Conservation (phyloP, 2,329 filamentous ascomycete genomes). For the Pseudopyrenochaeta lycopersici region DNA sequence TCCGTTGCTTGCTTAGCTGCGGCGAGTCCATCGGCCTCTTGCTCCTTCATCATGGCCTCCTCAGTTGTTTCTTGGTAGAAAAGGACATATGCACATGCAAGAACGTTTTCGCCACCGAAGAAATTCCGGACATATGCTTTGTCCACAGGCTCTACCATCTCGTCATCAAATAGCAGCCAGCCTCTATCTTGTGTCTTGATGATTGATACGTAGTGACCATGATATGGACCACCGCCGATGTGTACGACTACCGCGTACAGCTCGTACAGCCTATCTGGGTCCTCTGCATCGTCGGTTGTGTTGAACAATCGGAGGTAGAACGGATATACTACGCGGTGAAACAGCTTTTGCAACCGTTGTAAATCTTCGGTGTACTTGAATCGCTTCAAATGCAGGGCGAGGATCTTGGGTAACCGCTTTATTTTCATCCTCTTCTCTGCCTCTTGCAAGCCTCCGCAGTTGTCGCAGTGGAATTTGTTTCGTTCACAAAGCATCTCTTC, state of each 20-base stretch:
- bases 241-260: slow-evolving; percentile 97
- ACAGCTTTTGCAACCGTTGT: slow-evolving; percentile 92
- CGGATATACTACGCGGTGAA: slow-evolving; percentile 95
- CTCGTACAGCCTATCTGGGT: slow-evolving; percentile 93
- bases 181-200: slow-evolving; percentile 97
- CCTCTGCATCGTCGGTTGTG: slow-evolving; percentile 93
- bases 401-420: slow-evolving; percentile 88
- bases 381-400: slow-evolving; percentile 92
- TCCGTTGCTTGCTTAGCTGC: slow-evolving; percentile 48
- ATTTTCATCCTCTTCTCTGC: slow-evolving; percentile 99
- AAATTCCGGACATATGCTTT: slow-evolving; percentile 97
- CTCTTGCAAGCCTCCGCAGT: slow-evolving; percentile 94
- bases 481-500: slow-evolving; percentile 97
- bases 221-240: slow-evolving; percentile 95
- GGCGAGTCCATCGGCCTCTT: slow-evolving; percentile 76
- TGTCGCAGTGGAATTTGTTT: slow-evolving; percentile 99
- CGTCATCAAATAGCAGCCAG: slow-evolving; percentile 96
- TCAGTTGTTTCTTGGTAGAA: slow-evolving; percentile 94
- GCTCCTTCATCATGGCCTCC: slow-evolving; percentile 76
- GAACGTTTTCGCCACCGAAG: slow-evolving; percentile 84
- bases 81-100: slow-evolving; percentile 94
- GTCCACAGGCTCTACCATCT: slow-evolving; percentile 97
- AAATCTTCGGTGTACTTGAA: slow-evolving; percentile 99
- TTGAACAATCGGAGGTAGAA: slow-evolving; percentile 97
- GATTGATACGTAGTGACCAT: slow-evolving; percentile 96